phyloP scores from a whole-genome alignment of 75 land plant species.

The Cupressus sempervirens region DNA sequence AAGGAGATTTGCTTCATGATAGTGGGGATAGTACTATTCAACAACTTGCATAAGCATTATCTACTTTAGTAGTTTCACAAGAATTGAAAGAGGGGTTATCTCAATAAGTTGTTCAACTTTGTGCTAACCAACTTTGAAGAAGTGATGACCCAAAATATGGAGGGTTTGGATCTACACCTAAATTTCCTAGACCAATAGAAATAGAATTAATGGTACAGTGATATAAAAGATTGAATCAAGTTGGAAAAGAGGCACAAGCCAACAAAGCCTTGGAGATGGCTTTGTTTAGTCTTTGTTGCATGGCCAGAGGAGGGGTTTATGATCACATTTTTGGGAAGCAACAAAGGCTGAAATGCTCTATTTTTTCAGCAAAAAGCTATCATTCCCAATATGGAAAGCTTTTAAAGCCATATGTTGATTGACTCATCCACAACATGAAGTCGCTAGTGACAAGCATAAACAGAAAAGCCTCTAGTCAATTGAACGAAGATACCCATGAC shows the following conservation, averaged over 20 bases:
- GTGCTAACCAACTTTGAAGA: conserved; percentile 71
- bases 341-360: too few relatives aligned
- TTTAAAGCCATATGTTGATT: too few relatives aligned
- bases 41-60: conserved; percentile 83
- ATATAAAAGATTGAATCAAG: conserved; percentile 61
- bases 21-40: conserved; percentile 79
- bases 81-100: conserved; percentile 58
- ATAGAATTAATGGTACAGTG: conserved; percentile 68
- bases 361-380: too few relatives aligned
- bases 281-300: conserved; percentile 57
- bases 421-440: too few relatives aligned
- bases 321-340: too few relatives aligned
- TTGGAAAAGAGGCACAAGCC: conserved; percentile 50
- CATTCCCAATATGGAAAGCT: too few relatives aligned
- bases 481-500: too few relatives aligned
- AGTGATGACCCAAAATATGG: conserved; percentile 72
- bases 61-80: conserved; percentile 43
- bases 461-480: too few relatives aligned
- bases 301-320: conserved; percentile 93
- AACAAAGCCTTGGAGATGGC: conserved; percentile 63
- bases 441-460: too few relatives aligned
- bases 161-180: conserved; percentile 96
- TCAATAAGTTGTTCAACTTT: conserved; percentile 47
- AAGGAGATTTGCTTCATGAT: conserved; percentile 53
- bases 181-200: conserved; percentile 97